Conservation (phyloP, 2,329 filamentous ascomycete species). For the Mariannaea elegans region DNA sequence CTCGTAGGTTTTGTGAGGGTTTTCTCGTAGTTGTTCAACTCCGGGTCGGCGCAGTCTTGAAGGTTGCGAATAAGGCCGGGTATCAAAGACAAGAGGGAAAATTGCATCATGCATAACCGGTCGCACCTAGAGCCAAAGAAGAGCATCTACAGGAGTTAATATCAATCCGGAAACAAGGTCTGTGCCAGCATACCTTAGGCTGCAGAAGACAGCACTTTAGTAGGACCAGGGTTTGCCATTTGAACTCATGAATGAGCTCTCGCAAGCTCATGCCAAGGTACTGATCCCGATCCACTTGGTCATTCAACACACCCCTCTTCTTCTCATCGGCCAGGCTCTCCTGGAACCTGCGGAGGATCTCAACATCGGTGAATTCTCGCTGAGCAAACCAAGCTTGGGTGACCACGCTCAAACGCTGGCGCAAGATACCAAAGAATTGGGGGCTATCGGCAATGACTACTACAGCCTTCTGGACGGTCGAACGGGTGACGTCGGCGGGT, state of each 20-base stretch:
- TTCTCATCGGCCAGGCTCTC: conserved; percentile 82
- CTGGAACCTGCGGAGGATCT: conserved; percentile 90
- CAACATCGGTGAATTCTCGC: conserved; percentile 87
- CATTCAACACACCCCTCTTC: conserved; percentile 62
- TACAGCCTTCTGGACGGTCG: conserved; percentile 97
- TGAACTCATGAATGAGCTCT: conserved; percentile 93
- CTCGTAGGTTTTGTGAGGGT: conserved; percentile 81
- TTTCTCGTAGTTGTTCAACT: conserved; percentile 84
- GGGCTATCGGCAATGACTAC: conserved; percentile 94
- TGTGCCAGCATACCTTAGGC: conserved; percentile 75
- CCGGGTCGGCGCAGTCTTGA: conserved; percentile 96
- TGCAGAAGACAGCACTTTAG: conserved; percentile 94
- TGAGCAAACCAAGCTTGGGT: conserved; percentile 98
- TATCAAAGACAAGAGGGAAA: conserved; percentile 93
- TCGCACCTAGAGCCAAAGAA: conserved; percentile 99
- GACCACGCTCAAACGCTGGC: conserved; percentile 88
- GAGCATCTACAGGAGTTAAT: conserved; percentile 74
- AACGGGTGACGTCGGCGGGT: conserved; percentile 91
- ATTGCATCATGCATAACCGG: conserved; percentile 96
- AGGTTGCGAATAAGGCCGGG: conserved; percentile 89
- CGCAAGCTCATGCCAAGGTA: conserved; percentile 89
- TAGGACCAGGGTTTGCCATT: conserved; percentile 91
- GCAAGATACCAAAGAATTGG: conserved; percentile 87
- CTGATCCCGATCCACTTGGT: conserved; percentile 81
- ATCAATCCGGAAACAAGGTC: not conserved